Conservation (phyloP, 1,284 basidiomycete genomes). For the Blastosporella zonata region DNA sequence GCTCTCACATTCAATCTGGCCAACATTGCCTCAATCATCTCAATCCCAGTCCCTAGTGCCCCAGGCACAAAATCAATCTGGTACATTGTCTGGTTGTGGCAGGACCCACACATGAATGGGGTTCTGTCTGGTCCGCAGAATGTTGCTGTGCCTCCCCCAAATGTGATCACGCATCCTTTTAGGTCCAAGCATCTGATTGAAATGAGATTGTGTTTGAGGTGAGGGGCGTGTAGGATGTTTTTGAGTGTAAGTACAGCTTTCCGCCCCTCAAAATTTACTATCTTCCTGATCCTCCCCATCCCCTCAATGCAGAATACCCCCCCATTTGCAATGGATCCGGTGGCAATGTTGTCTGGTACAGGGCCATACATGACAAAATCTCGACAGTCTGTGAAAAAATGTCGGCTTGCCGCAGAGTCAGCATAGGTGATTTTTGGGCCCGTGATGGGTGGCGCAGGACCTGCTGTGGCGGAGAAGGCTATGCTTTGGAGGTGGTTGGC, state of each 20-base stretch:
- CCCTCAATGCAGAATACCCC: neutral
- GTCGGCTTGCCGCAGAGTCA: conserved; percentile 3
- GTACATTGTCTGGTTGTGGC: neutral
- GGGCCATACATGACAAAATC: conserved; percentile 6
- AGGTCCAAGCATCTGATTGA: conserved; percentile 13
- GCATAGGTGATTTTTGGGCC: neutral
- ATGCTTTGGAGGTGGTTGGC: too few relatives aligned
- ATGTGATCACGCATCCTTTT: conserved; percentile 5
- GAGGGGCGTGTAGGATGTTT: conserved; percentile 17
- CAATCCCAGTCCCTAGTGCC: too few relatives aligned
- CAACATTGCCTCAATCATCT: neutral
- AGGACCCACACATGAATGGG: neutral
- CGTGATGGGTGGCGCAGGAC: neutral
- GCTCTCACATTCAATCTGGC: neutral
- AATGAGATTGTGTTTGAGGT: conserved; percentile 14
- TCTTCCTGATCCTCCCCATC: neutral
- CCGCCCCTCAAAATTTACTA: neutral
- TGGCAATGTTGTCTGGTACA: neutral
- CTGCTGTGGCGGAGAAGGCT: neutral
- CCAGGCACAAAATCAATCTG: neutral
- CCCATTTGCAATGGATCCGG: neutral
- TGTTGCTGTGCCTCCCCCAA: too few relatives aligned
- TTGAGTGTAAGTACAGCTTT: neutral
- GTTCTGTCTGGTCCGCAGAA: too few relatives aligned
- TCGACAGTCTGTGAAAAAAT: conserved; percentile 1